Percentiles rank a stretch among this genome's conserved stretches.
Evolutionary conservation across 139 green algal species (phyloP).

Genomic region (Chlamydomonas applanata): DNA sequence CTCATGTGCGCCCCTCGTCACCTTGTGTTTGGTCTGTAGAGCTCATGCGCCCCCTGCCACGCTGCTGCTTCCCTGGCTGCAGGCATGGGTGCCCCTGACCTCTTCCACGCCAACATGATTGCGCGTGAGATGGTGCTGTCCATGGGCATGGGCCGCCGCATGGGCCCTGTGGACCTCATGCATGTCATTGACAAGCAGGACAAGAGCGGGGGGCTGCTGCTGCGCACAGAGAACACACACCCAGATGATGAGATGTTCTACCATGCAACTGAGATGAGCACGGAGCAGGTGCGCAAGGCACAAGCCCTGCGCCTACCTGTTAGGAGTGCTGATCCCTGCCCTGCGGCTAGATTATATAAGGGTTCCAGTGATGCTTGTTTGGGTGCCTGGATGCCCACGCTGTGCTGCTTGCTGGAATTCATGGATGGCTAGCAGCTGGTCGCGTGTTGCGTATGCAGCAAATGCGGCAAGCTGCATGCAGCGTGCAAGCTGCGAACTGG

Average conservation of each 20-base stretch:
- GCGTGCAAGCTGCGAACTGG: too few species aligned
- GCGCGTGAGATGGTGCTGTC: conserved; percentile 86
- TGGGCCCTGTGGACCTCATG: conserved; percentile 78
- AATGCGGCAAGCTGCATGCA: too few species aligned
- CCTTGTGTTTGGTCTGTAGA: too few species aligned
- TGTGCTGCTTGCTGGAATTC: too few species aligned
- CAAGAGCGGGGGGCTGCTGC: conserved; percentile 13
- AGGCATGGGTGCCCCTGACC: conserved; percentile 49
- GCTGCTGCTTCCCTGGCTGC: background rate
- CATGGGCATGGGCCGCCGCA: conserved; percentile 69
- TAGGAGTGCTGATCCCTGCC: background rate
- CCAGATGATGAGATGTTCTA: conserved; percentile 32
- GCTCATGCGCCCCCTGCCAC: background rate
- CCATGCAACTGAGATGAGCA: conserved; percentile 40
- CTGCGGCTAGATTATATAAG: too few species aligned
- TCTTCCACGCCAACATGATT: conserved; percentile 73
- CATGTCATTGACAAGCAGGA: conserved; percentile 9
- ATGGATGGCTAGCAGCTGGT: too few species aligned
- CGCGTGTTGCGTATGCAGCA: too few species aligned
- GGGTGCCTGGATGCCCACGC: too few species aligned
- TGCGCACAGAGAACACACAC: conserved; percentile 17
- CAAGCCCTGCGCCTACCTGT: too few species aligned
- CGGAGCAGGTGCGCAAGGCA: conserved; percentile 49
- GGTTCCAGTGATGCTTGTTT: too few species aligned
- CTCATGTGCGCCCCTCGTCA: too few species aligned